These are phyloP conservation scores for Lipomyces spencermartinsiae DNA, from an alignment of 805 yeast species.

Conservation along the genomic window DNA sequence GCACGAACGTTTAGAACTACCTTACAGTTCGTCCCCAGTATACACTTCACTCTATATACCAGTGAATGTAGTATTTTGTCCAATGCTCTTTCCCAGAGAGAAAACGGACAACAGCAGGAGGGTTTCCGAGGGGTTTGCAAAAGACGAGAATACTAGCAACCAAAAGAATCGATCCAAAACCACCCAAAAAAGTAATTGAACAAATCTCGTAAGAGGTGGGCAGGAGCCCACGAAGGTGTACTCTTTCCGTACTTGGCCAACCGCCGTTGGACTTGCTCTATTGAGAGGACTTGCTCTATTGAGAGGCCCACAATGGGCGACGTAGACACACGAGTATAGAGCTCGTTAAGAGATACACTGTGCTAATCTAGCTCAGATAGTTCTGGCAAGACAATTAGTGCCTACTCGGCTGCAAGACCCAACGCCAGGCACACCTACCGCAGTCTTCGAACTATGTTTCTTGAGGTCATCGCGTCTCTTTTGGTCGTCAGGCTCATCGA, in stretches of 20 bases:
- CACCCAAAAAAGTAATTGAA: slow-evolving; percentile 56
- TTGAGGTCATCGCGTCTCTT: not conserved
- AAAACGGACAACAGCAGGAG: slow-evolving; percentile 48
- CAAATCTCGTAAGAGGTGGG: slow-evolving; percentile 47
- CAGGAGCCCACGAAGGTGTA: slow-evolving; percentile 49
- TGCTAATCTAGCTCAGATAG: slow-evolving; percentile 9
- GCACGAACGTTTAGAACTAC: not conserved
- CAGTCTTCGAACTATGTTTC: not conserved
- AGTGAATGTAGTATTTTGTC: not conserved
- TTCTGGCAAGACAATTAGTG: not conserved
- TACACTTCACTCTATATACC: not conserved
- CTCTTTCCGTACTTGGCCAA: slow-evolving; percentile 10
- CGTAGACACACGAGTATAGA: slow-evolving; percentile 2
- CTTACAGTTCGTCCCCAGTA: slow-evolving; percentile 13
- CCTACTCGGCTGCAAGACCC: not conserved
- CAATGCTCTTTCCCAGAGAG: not conserved
- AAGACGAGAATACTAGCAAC: slow-evolving; percentile 53
- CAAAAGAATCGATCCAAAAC: slow-evolving; percentile 54
- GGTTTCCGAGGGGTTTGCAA: slow-evolving; percentile 58
- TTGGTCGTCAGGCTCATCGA: not conserved
- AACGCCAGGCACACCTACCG: not conserved
- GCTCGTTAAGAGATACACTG: not conserved
- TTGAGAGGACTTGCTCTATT: not conserved
- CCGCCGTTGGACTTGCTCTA: not conserved
- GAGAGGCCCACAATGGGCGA: not conserved